These are phyloP conservation scores for Clitoria ternatea DNA, from an alignment of 306 rosid species.

Conservation along the genomic window DNA sequence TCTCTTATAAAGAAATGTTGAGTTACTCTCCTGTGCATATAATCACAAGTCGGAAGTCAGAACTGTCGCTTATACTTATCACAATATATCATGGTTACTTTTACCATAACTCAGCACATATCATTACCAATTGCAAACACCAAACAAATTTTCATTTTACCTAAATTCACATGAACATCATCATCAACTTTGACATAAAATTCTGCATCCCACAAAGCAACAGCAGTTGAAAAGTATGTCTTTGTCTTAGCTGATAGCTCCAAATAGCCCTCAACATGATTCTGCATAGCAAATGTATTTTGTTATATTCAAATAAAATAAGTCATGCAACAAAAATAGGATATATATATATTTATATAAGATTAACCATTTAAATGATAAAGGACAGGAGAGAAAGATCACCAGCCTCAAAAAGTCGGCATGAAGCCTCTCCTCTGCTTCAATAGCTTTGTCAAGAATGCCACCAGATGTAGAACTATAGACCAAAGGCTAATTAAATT, in stretches of 20 bases:
- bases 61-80: neutral
- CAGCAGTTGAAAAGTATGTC: constrained; percentile 66
- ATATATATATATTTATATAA: too few relatives aligned
- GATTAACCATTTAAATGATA: constrained; percentile 14
- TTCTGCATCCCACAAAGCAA: constrained; percentile 80
- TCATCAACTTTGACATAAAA: constrained; percentile 91
- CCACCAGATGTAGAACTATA: constrained; percentile 72
- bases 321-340: neutral
- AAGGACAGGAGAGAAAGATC: constrained; percentile 29
- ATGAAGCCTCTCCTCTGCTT: constrained; percentile 74
- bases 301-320: constrained; percentile 12
- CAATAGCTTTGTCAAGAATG: constrained; percentile 73
- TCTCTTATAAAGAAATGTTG: neutral
- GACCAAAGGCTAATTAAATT: constrained; percentile 20
- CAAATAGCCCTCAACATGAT: constrained; percentile 72
- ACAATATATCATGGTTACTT: neutral
- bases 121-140: neutral
- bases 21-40: neutral
- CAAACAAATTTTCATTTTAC: constrained; percentile 25
- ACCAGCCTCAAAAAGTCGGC: constrained; percentile 87
- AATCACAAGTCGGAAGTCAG: neutral
- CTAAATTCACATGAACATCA: constrained; percentile 88
- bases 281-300: constrained; percentile 36
- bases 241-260: constrained; percentile 80
- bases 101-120: neutral